Evolutionary conservation across 139 green algal species (phyloP).

Genomic region (Desmodesmus armatus): DNA sequence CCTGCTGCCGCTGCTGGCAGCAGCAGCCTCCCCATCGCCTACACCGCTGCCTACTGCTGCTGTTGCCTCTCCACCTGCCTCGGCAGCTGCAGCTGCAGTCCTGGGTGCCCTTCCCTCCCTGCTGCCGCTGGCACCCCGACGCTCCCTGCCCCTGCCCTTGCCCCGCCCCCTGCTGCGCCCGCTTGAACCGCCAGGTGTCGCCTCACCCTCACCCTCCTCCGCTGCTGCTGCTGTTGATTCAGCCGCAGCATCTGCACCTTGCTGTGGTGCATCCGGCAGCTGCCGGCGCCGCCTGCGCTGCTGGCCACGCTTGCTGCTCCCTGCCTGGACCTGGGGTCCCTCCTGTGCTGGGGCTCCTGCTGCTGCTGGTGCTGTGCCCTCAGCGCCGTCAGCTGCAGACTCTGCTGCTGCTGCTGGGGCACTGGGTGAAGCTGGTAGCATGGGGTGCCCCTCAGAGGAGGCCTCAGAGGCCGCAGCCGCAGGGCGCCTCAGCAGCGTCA

Average conservation of each 20-base stretch:
- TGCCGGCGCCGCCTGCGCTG: background rate
- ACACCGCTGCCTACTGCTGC: background rate
- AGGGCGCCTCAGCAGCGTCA: slow-evolving; percentile 27
- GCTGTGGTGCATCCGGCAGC: background rate
- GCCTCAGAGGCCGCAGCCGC: background rate
- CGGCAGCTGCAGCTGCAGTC: background rate
- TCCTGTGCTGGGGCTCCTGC: background rate
- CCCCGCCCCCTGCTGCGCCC: background rate
- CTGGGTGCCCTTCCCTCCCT: background rate
- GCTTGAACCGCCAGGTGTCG: background rate
- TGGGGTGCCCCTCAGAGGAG: too few species aligned
- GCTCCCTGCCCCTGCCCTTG: background rate
- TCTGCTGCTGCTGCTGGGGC: slow-evolving; percentile 8
- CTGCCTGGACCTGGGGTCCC: background rate
- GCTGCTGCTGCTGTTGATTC: slow-evolving; percentile 12
- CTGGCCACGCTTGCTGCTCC: background rate
- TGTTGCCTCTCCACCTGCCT: background rate
- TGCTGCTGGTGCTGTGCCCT: background rate
- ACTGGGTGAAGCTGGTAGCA: too few species aligned
- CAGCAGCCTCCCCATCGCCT: background rate
- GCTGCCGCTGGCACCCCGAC: background rate
- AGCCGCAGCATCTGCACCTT: background rate
- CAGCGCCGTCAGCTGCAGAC: background rate
- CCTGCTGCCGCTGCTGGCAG: background rate
- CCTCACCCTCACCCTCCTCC: background rate